A percentile compares a stretch with the other conserved stretches of the same genome.
These are phyloP conservation scores for Pholiota adiposa DNA, from an alignment of 1,284 basidiomycete species.

Conservation along the genomic window DNA sequence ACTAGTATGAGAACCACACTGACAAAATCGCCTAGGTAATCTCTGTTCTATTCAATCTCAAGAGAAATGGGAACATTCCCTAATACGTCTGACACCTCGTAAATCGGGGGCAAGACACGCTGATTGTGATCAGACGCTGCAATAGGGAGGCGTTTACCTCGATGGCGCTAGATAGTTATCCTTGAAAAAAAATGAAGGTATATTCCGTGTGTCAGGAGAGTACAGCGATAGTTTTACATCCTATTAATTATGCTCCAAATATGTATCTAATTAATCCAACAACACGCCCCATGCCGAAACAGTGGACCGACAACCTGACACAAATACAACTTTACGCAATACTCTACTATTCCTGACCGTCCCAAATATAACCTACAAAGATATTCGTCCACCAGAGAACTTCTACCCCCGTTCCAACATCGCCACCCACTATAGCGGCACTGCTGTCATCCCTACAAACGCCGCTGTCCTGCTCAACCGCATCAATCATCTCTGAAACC, in stretches of 20 bases:
- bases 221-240: not conserved
- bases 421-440: constrained; percentile 43
- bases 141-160: not conserved
- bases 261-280: not conserved
- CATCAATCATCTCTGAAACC: constrained; percentile 73
- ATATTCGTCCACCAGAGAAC: constrained; percentile 71
- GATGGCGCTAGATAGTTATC: not conserved
- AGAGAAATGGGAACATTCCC: not conserved
- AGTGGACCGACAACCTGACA: not conserved
- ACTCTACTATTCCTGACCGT: constrained; percentile 52
- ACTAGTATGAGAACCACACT: not conserved
- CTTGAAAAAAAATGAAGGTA: not conserved
- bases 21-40: not conserved
- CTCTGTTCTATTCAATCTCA: not conserved
- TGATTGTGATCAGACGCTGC: not conserved
- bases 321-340: constrained; percentile 5
- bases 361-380: constrained; percentile 70
- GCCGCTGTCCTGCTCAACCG: constrained; percentile 62
- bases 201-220: not conserved
- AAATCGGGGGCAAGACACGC: not conserved
- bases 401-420: constrained; percentile 52
- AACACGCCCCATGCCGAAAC: not conserved
- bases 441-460: constrained; percentile 77
- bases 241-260: not conserved
- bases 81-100: not conserved